Evolutionary conservation across 2,329 filamentous ascomycete genomes (phyloP).

Genomic region (Phaeosphaeriaceae sp.): DNA sequence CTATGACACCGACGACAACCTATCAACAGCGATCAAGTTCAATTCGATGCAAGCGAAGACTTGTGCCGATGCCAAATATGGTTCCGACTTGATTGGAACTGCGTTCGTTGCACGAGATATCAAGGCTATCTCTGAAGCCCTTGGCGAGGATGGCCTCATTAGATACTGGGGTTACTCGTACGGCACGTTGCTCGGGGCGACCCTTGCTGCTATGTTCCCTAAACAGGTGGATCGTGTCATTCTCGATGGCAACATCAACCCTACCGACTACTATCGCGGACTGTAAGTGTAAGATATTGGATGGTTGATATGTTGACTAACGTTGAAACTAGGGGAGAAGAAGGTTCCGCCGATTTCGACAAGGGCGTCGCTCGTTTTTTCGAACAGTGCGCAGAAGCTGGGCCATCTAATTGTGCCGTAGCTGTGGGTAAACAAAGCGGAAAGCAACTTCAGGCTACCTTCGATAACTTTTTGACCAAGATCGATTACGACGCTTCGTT

Average conservation of each 20-base stretch:
- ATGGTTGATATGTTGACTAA: neutral
- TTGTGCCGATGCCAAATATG: neutral
- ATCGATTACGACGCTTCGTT: conserved; percentile 1
- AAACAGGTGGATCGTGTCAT: conserved; percentile 24
- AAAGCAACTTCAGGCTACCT: conserved; percentile 1
- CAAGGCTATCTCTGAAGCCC: conserved; percentile 53
- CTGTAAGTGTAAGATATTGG: neutral
- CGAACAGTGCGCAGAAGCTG: conserved; percentile 59
- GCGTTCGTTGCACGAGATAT: conserved; percentile 55
- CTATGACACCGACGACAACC: conserved; percentile 1
- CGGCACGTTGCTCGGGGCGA: conserved; percentile 47
- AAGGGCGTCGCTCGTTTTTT: conserved; percentile 55
- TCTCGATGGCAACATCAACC: conserved; percentile 53
- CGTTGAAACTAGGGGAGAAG: neutral
- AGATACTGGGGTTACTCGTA: conserved; percentile 52
- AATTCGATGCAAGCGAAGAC: neutral
- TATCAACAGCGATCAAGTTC: neutral
- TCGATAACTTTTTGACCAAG: neutral
- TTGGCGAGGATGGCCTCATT: conserved; percentile 51
- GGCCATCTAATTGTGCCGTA: conserved; percentile 24
- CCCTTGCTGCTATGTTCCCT: conserved; percentile 34
- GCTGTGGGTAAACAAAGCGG: conserved; percentile 1
- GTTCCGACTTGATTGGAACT: conserved; percentile 44
- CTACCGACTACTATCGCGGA: conserved; percentile 12
- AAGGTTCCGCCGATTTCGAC: conserved; percentile 3